Evolutionary conservation across 345 rosid genomes (phyloP), one percentile per base, ranked within the genome.

Genomic region (Brassica carinata): DNA sequence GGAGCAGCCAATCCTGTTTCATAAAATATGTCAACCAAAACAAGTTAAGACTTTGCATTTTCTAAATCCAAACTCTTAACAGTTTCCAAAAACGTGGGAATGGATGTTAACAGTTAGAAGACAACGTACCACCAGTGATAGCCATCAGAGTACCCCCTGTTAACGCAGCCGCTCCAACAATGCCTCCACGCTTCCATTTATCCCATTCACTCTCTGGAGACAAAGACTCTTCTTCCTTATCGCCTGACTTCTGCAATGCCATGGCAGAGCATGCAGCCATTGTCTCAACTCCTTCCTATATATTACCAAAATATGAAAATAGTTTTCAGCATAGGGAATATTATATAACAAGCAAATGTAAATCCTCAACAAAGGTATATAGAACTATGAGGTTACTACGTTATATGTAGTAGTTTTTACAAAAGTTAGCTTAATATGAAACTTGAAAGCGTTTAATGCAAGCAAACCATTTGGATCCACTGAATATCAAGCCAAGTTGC

Each of bases 61-160:
- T 30, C 31, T 18, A 63, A 74, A 63, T 17, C 8, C 19, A 18
- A 30, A 55, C 51, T 48, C 30, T 30, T 65, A 29, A 36, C 14
- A 53, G 29, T 11, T 11, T 65, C 10, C 26, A 15, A 23, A 34
- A 51, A 23, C 8, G 29, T 78, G 72, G 4, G 59, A 78, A 64
- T 17, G 9, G 4, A 51, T 34, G n/a, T 48, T 17, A 67, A 64
- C 51, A 76, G 27, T 33, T 13, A 15, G 26, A 78, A 69, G 72
- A 62, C 45, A 70, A 8, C 78, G 45, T 88, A 93, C 99, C 98
- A 13, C 99, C 99, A 79, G 98, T 95, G 76, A 95, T 85, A 70
- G 99, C 98, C 99, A 95, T 74, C 67, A 95, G 80, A 70, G 97
- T 84, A 85, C 98, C 99, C 81, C 99, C 99, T 62, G 98, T 89